Conservation (phyloP, 1,284 basidiomycete species). For the Naganishia liquefaciens region DNA sequence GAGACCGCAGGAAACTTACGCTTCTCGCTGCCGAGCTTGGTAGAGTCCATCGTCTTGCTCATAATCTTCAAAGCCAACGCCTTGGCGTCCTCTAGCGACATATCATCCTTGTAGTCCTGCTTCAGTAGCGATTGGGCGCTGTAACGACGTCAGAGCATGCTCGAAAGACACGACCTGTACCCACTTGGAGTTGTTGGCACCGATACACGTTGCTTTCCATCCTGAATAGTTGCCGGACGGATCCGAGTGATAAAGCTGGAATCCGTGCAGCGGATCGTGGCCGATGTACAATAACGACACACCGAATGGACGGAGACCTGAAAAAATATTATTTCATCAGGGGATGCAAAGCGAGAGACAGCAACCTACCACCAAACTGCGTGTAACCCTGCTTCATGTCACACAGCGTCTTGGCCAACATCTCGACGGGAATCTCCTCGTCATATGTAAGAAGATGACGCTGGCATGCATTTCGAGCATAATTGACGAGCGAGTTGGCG, state of each 20-base stretch:
- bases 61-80: slow-evolving; percentile 87
- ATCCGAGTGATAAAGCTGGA: slow-evolving; percentile 98
- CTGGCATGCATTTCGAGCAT: slow-evolving; percentile 86
- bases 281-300: slow-evolving; percentile 96
- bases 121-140: slow-evolving; percentile 84
- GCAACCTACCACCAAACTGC: slow-evolving; percentile 82
- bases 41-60: slow-evolving; percentile 99
- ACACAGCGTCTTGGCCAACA: slow-evolving; percentile 89
- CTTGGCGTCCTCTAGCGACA: slow-evolving; percentile 86
- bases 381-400: slow-evolving; percentile 99
- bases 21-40: slow-evolving; percentile 91
- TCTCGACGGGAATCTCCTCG: slow-evolving; percentile 96
- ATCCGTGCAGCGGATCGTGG: slow-evolving; percentile 91
- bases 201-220: slow-evolving; percentile 98
- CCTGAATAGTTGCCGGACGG: slow-evolving; percentile 98
- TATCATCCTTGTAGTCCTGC: slow-evolving; percentile 98
- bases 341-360: neutral
- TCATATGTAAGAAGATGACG: slow-evolving; percentile 85
- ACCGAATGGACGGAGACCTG: slow-evolving; percentile 96
- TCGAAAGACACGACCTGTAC: neutral
- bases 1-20: slow-evolving; percentile 58
- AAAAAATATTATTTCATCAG: slow-evolving; percentile 13
- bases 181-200: slow-evolving; percentile 83
- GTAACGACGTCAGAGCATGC: slow-evolving; percentile 43
- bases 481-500: slow-evolving; percentile 96